Evolutionary conservation across 2,329 filamentous ascomycete genomes (phyloP).

Genomic region (Colletotrichum scovillei): DNA sequence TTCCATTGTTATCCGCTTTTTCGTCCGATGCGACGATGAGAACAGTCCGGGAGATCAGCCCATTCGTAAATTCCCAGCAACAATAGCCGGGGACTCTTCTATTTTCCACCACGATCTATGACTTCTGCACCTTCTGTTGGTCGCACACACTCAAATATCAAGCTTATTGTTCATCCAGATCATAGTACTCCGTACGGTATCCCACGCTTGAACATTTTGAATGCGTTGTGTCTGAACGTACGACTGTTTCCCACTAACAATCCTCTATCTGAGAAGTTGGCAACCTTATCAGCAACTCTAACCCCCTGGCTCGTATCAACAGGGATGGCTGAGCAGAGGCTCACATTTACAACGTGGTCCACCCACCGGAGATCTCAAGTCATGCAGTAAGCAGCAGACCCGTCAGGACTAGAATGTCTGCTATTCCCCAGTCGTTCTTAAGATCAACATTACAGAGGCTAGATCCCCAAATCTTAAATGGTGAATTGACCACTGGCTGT

Average conservation of each 20-base stretch:
- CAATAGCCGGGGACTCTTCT: background rate
- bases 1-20: background rate
- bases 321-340: background rate
- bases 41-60: background rate
- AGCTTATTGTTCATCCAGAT: background rate
- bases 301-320: background rate
- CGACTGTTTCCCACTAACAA: too few relatives aligned
- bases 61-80: background rate
- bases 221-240: background rate
- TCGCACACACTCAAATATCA: background rate
- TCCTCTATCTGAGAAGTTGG: background rate
- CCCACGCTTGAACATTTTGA: background rate
- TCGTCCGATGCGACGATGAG: background rate
- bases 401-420: too few relatives aligned
- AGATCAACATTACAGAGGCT: background rate
- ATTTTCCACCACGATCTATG: background rate
- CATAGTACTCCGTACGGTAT: background rate
- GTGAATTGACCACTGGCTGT: background rate
- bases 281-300: background rate
- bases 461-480: background rate
- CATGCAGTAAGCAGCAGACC: background rate
- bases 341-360: background rate
- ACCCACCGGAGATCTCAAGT: background rate
- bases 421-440: background rate
- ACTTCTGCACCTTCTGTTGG: background rate